Conservation (phyloP, 192 early-diverging fungal genomes). For the Coemansia sp. region DNA sequence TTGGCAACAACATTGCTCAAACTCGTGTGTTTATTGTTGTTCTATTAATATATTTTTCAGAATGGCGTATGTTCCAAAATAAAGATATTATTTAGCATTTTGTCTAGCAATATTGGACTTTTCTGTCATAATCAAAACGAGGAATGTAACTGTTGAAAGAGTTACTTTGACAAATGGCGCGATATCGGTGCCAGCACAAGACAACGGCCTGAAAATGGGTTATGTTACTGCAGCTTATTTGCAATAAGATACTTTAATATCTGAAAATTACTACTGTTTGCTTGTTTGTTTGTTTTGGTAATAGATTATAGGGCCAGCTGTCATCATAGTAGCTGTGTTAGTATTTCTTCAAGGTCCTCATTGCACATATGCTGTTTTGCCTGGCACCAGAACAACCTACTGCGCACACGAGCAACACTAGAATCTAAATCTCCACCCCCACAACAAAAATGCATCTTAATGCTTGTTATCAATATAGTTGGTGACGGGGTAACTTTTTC, state of each 20-base stretch:
- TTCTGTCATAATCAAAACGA: not conserved
- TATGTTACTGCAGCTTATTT: not conserved
- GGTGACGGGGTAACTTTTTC: not conserved
- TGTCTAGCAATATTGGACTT: not conserved
- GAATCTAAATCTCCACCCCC: not conserved
- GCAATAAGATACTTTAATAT: not conserved
- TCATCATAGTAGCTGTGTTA: not conserved
- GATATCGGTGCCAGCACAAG: not conserved
- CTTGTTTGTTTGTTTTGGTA: not conserved
- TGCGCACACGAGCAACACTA: not conserved
- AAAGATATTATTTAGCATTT: not conserved
- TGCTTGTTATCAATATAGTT: too few relatives aligned
- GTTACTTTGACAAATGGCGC: too few relatives aligned
- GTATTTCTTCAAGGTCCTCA: not conserved
- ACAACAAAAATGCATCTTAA: too few relatives aligned
- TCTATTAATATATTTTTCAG: not conserved
- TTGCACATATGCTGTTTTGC: not conserved
- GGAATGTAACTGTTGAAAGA: not conserved
- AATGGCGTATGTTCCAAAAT: not conserved
- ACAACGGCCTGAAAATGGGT: not conserved
- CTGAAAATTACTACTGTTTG: not conserved
- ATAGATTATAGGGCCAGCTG: not conserved
- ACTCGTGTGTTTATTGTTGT: not conserved
- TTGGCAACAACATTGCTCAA: not conserved
- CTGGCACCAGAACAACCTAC: not conserved